Conservation (phyloP, 495 filamentous ascomycete genomes). For the Penicillium longicatenatum region DNA sequence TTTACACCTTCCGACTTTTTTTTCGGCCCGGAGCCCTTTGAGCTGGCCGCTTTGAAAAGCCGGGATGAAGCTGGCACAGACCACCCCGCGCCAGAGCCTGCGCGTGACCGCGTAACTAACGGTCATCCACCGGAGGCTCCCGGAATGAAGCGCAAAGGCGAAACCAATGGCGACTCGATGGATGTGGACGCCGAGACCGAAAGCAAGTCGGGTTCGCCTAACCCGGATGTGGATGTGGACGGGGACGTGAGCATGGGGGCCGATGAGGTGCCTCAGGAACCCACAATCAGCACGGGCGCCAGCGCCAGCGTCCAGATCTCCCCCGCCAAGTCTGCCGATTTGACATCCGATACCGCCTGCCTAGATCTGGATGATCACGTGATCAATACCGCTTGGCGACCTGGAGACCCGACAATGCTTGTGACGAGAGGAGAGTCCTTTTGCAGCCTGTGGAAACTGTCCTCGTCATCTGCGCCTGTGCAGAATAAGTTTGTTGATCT, state of each 20-base stretch:
- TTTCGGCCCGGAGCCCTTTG: constrained; percentile 52
- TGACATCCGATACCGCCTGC: constrained; percentile 66
- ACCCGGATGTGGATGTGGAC: constrained; percentile 39
- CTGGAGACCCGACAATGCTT: constrained; percentile 70
- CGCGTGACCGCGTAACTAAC: constrained; percentile 46
- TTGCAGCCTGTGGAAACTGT: constrained; percentile 77
- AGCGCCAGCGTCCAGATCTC: constrained; percentile 69
- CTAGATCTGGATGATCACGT: constrained; percentile 65
- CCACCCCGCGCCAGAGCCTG: constrained; percentile 41
- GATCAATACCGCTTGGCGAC: constrained; percentile 76
- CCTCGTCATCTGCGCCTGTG: constrained; percentile 37
- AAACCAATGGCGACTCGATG: constrained; percentile 61
- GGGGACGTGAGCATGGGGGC: constrained; percentile 48
- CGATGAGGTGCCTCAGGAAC: constrained; percentile 52
- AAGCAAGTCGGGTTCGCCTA: constrained; percentile 21
- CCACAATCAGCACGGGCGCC: constrained; percentile 62
- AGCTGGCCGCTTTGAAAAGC: constrained; percentile 32
- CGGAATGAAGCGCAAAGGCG: constrained; percentile 47
- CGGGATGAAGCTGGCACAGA: constrained; percentile 35
- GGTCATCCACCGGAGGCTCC: constrained; percentile 39
- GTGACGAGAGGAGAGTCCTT: constrained; percentile 76
- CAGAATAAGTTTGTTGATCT: constrained; percentile 43
- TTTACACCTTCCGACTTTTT: constrained; percentile 47
- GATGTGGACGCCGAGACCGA: constrained; percentile 42
- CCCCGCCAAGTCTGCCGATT: constrained; percentile 60